Evolutionary conservation across 2,329 filamentous ascomycete species (phyloP).

Genomic region (Stylonectria norvegica): DNA sequence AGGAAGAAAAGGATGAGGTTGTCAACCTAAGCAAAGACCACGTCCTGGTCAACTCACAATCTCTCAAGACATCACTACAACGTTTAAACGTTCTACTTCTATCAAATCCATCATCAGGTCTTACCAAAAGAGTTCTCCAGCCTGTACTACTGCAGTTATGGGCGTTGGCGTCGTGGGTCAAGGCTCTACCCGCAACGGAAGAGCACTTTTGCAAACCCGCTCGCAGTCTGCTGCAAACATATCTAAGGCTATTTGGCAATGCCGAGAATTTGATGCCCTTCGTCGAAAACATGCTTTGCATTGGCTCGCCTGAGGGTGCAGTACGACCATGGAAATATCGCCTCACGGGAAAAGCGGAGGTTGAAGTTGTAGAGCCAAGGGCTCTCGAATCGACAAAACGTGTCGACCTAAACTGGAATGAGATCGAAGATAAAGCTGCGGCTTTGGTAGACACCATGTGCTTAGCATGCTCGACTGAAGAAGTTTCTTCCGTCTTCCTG

Average conservation of each 20-base stretch:
- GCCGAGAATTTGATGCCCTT: conserved; percentile 47
- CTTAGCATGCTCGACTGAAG: conserved; percentile 50
- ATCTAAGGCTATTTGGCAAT: conserved; percentile 55
- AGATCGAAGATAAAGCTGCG: conserved; percentile 47
- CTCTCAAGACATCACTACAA: conserved; percentile 50
- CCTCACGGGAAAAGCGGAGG: conserved; percentile 40
- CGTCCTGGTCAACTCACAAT: conserved; percentile 44
- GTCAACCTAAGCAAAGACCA: conserved; percentile 43
- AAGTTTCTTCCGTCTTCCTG: conserved; percentile 60
- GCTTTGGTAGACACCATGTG: conserved; percentile 49
- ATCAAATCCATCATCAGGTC: conserved; percentile 64
- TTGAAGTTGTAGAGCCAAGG: conserved; percentile 47
- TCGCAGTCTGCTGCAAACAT: conserved; percentile 51
- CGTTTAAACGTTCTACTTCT: conserved; percentile 55
- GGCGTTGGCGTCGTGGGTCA: conserved; percentile 54
- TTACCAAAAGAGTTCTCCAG: conserved; percentile 59
- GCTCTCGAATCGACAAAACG: conserved; percentile 7
- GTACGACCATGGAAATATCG: conserved; percentile 52
- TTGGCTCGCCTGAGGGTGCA: conserved; percentile 40
- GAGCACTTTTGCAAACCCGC: conserved; percentile 45
- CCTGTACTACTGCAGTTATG: conserved; percentile 61
- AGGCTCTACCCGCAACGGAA: conserved; percentile 30
- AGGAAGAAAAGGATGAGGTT: conserved; percentile 36
- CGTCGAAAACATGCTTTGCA: conserved; percentile 53
- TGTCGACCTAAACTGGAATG: conserved; percentile 37